Evolutionary conservation across 2,329 filamentous ascomycete species (phyloP), one percentile per base, ranked within the genome.

Genomic region (Orbilia blumenaviensis): DNA sequence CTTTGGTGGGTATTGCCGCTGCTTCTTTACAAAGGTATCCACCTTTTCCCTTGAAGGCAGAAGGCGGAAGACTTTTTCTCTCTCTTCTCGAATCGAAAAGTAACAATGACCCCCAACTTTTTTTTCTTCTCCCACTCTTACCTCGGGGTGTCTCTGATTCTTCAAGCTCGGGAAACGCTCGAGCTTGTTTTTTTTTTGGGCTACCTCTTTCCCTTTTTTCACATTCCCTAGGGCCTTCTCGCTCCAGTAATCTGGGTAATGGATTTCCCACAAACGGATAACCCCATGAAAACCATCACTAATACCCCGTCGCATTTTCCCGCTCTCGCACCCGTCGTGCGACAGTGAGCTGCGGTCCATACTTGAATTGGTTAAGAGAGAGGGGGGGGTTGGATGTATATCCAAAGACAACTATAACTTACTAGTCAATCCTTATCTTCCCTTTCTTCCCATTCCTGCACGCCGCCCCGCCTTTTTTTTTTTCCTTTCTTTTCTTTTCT

Each of bases 251-350:
- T 56, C 36, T 38, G 52, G 52, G 52, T 56, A 56, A 23, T 25
- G 52, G 52, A 56, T 56, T 56, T 56, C 52, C 52, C 52, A 56
- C 52, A 56, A 56, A 56, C 52, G 32, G 52, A 56, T 56, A 56
- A 25, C 29, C 54, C 66, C 66, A 63, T 71, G 66, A 71, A 69
- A 71, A 71, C 58, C 29, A 71, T 71, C 66, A 71, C 66, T 71
- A 71, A 71, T 71, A 71, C 29, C 52, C 52, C 52, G 32, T 38
- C 52, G 52, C 52, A 56, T 56, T 56, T 25, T 56, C 52, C 52
- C 52, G 52, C 29, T 2, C 29, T 38, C 48, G 16, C 32, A 12
- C 52, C 52, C 52, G 32, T 23, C 52, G 50, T 36, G 27, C 50
- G 27, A 52, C 25, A 27, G 34, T 32, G 29, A 50, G 16, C 3